A percentile compares a stretch with the other conserved stretches of the same genome.
These are phyloP conservation scores for Penicillium diatomitis DNA, from an alignment of 495 filamentous ascomycete genomes.

Conservation along the genomic window DNA sequence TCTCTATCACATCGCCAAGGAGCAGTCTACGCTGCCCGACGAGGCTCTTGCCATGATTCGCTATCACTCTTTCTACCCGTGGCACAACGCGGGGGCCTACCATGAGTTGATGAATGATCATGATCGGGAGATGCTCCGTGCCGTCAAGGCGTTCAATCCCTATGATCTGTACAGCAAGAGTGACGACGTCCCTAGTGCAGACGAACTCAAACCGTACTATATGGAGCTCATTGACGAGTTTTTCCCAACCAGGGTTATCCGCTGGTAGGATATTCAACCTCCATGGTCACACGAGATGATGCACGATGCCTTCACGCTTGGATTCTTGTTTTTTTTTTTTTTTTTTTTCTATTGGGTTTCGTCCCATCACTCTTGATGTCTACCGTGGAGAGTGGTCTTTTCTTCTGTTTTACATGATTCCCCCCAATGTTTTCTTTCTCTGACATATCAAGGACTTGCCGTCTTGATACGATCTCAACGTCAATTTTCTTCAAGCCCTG, in stretches of 20 bases:
- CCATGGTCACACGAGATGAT: not conserved
- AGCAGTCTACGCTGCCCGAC: conserved; percentile 63
- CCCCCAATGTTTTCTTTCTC: too few species aligned
- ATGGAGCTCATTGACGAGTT: conserved; percentile 77
- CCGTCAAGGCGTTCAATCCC: conserved; percentile 79
- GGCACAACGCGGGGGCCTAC: conserved; percentile 75
- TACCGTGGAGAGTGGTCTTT: too few species aligned
- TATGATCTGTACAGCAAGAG: conserved; percentile 93
- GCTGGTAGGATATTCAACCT: conserved; percentile 47
- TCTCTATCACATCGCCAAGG: conserved; percentile 72
- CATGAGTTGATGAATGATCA: conserved; percentile 70
- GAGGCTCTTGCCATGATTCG: conserved; percentile 86
- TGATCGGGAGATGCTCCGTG: conserved; percentile 67
- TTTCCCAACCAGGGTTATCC: conserved; percentile 66
- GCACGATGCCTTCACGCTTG: not conserved
- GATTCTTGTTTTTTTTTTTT: conserved; percentile 10
- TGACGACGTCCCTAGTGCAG: conserved; percentile 64
- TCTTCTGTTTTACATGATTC: too few species aligned
- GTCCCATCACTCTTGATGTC: not conserved
- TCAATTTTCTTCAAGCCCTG: too few species aligned
- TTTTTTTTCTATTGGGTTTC: not conserved
- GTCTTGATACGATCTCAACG: too few species aligned
- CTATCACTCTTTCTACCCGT: conserved; percentile 86
- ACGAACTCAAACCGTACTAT: conserved; percentile 68
- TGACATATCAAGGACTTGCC: too few species aligned